Conservation (phyloP, 2,329 filamentous ascomycete species). For the Mariannaea elegans region DNA sequence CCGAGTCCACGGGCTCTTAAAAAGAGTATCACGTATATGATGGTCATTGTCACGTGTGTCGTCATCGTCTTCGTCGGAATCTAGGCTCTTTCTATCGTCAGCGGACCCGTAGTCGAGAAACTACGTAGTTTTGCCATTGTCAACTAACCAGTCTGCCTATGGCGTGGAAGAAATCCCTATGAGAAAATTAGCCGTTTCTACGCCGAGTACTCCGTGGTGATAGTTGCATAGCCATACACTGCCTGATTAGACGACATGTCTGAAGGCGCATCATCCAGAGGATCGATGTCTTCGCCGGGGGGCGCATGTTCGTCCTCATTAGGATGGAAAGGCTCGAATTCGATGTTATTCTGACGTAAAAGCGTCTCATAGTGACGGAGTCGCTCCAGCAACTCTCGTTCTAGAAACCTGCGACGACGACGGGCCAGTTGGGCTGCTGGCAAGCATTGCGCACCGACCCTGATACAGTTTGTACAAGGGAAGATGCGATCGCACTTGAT, state of each 20-base stretch:
- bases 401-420: constrained; percentile 57
- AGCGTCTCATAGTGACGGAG: constrained; percentile 66
- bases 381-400: constrained; percentile 66
- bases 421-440: constrained; percentile 47
- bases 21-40: too few relatives aligned
- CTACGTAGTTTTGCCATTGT: too few relatives aligned
- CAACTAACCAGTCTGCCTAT: neutral
- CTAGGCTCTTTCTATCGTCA: neutral
- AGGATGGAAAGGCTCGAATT: constrained; percentile 58
- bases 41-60: neutral
- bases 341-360: constrained; percentile 62
- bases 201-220: too few relatives aligned
- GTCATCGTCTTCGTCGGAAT: neutral
- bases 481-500: constrained; percentile 68
- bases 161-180: constrained; percentile 1
- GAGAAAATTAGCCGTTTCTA: too few relatives aligned
- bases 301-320: neutral
- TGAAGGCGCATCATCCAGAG: too few relatives aligned
- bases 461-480: constrained; percentile 65
- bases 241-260: too few relatives aligned
- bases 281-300: neutral
- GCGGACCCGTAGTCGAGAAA: neutral
- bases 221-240: too few relatives aligned
- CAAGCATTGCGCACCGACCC: constrained; percentile 54
- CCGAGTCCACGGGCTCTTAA: too few relatives aligned